A percentile compares a stretch with the other conserved stretches of the same genome.
These are phyloP conservation scores for Vaccinium corymbosum DNA, from an alignment of 148 eudicot genomes.

Conservation along the genomic window DNA sequence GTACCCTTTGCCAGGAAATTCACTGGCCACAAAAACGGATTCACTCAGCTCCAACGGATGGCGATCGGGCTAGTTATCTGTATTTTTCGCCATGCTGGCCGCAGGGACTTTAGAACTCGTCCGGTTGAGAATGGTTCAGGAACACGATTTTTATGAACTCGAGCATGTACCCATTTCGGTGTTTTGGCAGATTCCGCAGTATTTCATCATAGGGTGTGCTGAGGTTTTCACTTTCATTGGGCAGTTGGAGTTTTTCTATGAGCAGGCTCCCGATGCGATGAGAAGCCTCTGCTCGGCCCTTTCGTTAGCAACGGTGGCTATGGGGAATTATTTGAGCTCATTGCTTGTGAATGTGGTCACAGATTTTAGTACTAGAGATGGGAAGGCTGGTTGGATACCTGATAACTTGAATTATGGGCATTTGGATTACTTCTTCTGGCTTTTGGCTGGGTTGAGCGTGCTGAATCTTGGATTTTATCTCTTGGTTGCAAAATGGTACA, in stretches of 20 bases:
- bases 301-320: constrained; percentile 43
- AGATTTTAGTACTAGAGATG: constrained; percentile 37
- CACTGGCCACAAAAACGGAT: constrained; percentile 48
- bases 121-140: constrained; percentile 38
- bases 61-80: constrained; percentile 53
- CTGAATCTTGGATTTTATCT: constrained; percentile 48
- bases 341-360: constrained; percentile 51
- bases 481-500: constrained; percentile 44
- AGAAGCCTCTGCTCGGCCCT: constrained; percentile 65
- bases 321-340: constrained; percentile 53
- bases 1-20: constrained; percentile 34
- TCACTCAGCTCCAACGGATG: constrained; percentile 55
- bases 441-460: constrained; percentile 47
- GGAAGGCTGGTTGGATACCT: constrained; percentile 64
- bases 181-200: constrained; percentile 73
- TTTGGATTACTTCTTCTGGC: constrained; percentile 62
- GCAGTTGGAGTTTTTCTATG: constrained; percentile 66
- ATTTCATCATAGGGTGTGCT: constrained; percentile 57
- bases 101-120: constrained; percentile 50
- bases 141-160: constrained; percentile 35
- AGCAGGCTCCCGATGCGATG: constrained; percentile 70
- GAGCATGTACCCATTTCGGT: constrained; percentile 44
- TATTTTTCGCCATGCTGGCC: constrained; percentile 38
- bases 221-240: constrained; percentile 61
- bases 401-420: constrained; percentile 59